Evolutionary conservation across 2,329 filamentous ascomycete species (phyloP).

Genomic region (Zymoseptoria tritici): DNA sequence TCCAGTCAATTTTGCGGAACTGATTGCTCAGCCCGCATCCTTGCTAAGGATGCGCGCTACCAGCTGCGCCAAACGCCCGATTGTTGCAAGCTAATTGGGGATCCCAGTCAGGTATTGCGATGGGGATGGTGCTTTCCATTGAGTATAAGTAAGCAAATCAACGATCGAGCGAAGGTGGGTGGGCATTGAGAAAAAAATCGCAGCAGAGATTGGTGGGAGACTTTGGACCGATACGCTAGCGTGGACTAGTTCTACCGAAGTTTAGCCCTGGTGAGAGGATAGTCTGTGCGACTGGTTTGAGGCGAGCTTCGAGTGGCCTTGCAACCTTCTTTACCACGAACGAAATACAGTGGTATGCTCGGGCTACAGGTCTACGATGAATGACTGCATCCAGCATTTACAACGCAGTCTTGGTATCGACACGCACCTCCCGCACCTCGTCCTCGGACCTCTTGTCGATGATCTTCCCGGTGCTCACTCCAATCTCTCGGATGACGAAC

Average conservation of each 20-base stretch:
- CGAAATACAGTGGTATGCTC: not conserved
- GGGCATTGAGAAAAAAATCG: too few species aligned
- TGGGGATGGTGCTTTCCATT: too few species aligned
- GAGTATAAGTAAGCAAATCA: too few species aligned
- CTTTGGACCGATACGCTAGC: too few species aligned
- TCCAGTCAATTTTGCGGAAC: not conserved
- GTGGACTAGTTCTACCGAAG: too few species aligned
- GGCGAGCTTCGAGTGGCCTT: too few species aligned
- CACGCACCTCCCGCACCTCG: not conserved
- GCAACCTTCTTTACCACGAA: too few species aligned
- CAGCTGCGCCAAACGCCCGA: conserved; percentile 1
- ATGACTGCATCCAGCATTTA: not conserved
- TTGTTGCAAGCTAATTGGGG: not conserved
- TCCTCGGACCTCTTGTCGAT: conserved; percentile 7
- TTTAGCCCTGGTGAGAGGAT: too few species aligned
- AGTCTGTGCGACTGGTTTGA: too few species aligned
- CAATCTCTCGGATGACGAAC: conserved; percentile 55
- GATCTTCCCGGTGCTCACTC: conserved; percentile 24
- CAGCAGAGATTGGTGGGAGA: too few species aligned
- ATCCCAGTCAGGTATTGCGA: too few species aligned
- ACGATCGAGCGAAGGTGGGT: too few species aligned
- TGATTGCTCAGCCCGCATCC: not conserved
- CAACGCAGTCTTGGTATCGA: not conserved
- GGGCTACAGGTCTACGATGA: not conserved
- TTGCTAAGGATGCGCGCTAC: conserved; percentile 1